A percentile compares a stretch with the other conserved stretches of the same genome.
Conservation (phyloP, 495 filamentous ascomycete species). For the Lindgomyces ingoldianus region DNA sequence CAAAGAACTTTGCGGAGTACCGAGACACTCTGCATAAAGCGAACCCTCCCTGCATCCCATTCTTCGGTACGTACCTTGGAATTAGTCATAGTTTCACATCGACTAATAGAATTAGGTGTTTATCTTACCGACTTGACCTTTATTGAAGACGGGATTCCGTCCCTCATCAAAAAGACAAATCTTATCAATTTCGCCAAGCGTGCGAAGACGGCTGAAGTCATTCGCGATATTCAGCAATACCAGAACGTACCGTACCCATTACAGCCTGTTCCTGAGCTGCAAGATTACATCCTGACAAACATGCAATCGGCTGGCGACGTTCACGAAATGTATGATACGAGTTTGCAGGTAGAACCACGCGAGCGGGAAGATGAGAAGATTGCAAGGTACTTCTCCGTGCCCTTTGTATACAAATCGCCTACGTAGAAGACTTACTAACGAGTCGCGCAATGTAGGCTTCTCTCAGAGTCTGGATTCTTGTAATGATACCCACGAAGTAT, state of each 20-base stretch:
- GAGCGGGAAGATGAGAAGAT: constrained; percentile 96
- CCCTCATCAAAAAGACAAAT: constrained; percentile 88
- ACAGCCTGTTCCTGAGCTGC: constrained; percentile 83
- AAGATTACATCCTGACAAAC: constrained; percentile 94
- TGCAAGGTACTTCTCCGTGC: constrained; percentile 60
- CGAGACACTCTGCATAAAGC: constrained; percentile 87
- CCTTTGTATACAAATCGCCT: constrained; percentile 32
- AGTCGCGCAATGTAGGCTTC: constrained; percentile 53
- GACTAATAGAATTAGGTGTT: constrained; percentile 64
- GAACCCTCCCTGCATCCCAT: constrained; percentile 96
- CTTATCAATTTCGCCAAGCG: constrained; percentile 98
- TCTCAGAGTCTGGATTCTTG: constrained; percentile 75
- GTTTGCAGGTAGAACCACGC: constrained; percentile 85
- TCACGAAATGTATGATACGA: constrained; percentile 98
- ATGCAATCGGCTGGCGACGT: constrained; percentile 93
- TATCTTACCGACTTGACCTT: constrained; percentile 98
- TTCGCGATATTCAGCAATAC: constrained; percentile 96
- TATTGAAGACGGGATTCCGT: constrained; percentile 97
- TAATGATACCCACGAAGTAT: constrained; percentile 48
- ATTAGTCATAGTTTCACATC: not conserved
- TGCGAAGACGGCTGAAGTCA: constrained; percentile 95
- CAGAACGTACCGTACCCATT: constrained; percentile 94
- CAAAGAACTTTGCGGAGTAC: constrained; percentile 97
- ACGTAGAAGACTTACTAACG: constrained; percentile 36
- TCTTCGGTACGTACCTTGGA: constrained; percentile 69